phyloP scores from a whole-genome alignment of 345 rosid species.

The Eucalyptus pauciflora region DNA sequence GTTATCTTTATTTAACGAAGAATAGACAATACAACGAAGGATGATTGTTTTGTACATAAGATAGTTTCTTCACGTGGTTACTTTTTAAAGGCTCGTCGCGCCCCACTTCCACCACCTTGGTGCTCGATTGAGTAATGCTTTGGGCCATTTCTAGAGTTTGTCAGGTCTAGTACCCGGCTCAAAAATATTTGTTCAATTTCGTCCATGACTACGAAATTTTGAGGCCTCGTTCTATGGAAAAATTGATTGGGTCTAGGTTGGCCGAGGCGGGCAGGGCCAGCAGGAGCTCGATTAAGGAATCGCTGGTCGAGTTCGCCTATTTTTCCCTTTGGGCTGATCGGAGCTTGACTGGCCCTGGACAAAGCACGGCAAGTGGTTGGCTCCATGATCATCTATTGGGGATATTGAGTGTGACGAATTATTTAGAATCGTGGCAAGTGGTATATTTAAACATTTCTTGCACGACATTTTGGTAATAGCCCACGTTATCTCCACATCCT shows the following conservation, averaged over 20 bases:
- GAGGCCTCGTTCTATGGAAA: not conserved
- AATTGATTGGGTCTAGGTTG: not conserved
- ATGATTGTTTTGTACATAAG: not conserved
- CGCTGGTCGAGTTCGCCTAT: not conserved
- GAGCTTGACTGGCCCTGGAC: not conserved
- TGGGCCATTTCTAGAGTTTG: not conserved
- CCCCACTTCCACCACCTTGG: not conserved
- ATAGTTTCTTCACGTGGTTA: not conserved
- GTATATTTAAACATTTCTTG: not conserved
- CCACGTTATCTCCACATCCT: not conserved
- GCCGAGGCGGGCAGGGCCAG: not conserved
- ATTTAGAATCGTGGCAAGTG: not conserved
- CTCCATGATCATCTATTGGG: not conserved
- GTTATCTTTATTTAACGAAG: too few relatives aligned
- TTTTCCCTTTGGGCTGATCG: not conserved
- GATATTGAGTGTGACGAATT: not conserved
- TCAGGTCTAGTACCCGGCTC: not conserved
- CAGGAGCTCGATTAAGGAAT: not conserved
- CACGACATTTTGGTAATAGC: not conserved
- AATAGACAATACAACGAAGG: not conserved
- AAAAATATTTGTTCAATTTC: not conserved
- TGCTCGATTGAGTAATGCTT: not conserved
- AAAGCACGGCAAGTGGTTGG: accelerated
- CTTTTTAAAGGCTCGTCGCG: too few relatives aligned
- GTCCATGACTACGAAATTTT: not conserved